Evolutionary conservation across 2,329 filamentous ascomycete species (phyloP).

Genomic region (Penicillium sp.): DNA sequence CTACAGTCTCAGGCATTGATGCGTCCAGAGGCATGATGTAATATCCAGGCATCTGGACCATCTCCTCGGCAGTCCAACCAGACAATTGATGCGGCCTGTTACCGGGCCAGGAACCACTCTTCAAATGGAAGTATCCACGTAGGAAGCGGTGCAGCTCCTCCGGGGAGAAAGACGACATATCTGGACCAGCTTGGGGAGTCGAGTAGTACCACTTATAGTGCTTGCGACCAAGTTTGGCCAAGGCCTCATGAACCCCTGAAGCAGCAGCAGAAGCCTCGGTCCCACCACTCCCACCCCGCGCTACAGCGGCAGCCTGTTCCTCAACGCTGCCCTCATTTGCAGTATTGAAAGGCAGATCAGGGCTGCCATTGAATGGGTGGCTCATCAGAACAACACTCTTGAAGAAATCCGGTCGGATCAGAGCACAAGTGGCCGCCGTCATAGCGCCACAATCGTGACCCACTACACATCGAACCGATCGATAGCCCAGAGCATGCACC

Average conservation of each 20-base stretch:
- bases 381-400: conserved; percentile 61
- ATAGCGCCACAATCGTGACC: conserved; percentile 68
- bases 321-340: conserved; percentile 25
- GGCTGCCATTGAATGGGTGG: conserved; percentile 60
- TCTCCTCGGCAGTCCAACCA: conserved; percentile 56
- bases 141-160: conserved; percentile 60
- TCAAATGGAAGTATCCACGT: conserved; percentile 66
- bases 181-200: conserved; percentile 33
- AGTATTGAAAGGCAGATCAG: conserved; percentile 50
- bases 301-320: conserved; percentile 1
- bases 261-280: conserved; percentile 18
- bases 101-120: conserved; percentile 59
- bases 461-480: conserved; percentile 57
- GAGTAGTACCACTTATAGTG: conserved; percentile 65
- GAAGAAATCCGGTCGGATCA: conserved; percentile 66
- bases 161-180: conserved; percentile 34
- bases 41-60: conserved; percentile 63
- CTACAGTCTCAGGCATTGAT: conserved; percentile 60
- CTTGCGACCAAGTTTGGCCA: conserved; percentile 58
- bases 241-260: conserved; percentile 55
- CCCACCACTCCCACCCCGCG: conserved; percentile 9
- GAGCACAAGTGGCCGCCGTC: conserved; percentile 56
- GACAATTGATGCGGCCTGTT: conserved; percentile 55
- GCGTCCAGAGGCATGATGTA: conserved; percentile 62
- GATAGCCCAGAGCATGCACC: conserved; percentile 60